Base-by-base conservation (phyloP, 148 eudicot species). In the Tetragonia tetragonoides region DNA sequence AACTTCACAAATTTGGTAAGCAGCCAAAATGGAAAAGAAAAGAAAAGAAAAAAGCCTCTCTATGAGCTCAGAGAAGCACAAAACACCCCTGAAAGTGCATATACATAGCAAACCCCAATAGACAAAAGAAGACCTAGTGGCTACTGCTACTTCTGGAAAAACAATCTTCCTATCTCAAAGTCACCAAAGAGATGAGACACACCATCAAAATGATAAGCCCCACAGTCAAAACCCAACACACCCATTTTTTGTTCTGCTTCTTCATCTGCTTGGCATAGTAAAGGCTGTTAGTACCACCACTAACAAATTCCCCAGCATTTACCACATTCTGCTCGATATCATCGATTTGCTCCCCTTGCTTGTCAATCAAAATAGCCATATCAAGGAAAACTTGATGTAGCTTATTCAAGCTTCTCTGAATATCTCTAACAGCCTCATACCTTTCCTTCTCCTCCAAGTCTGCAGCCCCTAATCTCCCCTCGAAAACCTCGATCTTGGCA, bases 321-420 rank as follows among this genome's bases (percentile, higher is more conserved):
- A 75, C 89, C 79, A 92, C 88, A 82, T 94, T 94, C 40, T 88
- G 83, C 84, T 92, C 95, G 16, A 94, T 94, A 60, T 90, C 91
- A 77, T 93, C 87, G n/a, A 90, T 84, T 78, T 89, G 80, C 65
- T 86, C 88, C 17, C 89, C 88, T 77, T 93, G 97, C 34, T 85
- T 75, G 73, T 91, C 93, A 10, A 94, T 89, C 86, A 94, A 63
- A 61, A 94, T 90, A 28, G 95, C 94, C 98, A 94, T 92, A 69
- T 94, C 97, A 40, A 92, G 92, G 77, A 94, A 94, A 42, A 94
- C 89, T 75, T 92, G 97, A 75, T 90, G 98, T 60, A 94, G 74
- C 78, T 85, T 88, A 68, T 81, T 86, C 87, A 94, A 81, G 68
- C 98, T 94, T 68, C 83, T 90, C 82, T 92, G 89, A 40, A 94